phyloP scores from a whole-genome alignment of 345 rosid genomes.

The Psidium guajava region DNA sequence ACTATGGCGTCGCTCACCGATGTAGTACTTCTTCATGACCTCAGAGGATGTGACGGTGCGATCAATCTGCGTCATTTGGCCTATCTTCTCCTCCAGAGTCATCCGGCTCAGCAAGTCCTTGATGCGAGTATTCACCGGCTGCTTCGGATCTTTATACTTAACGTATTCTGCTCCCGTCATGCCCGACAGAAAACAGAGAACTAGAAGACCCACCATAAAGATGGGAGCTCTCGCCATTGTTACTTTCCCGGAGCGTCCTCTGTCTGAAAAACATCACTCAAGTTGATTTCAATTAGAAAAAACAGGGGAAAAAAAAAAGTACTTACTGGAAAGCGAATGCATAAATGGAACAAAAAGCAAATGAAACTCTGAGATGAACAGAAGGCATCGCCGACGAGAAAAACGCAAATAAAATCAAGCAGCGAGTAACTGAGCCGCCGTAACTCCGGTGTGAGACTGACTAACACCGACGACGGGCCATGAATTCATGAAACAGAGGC shows the following conservation, averaged over 20 bases:
- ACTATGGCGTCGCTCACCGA: constrained; percentile 24
- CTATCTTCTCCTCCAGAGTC: constrained; percentile 31
- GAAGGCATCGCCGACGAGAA: background rate
- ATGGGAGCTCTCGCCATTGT: constrained; percentile 19
- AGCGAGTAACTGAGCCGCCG: background rate
- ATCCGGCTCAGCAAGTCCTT: constrained; percentile 28
- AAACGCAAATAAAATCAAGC: background rate
- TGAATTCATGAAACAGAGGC: background rate
- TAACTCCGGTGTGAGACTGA: background rate
- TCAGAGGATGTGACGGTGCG: constrained; percentile 22
- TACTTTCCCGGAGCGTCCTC: background rate
- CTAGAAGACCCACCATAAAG: constrained; percentile 15
- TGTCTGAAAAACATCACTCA: background rate
- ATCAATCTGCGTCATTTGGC: constrained; percentile 56
- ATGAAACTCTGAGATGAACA: background rate
- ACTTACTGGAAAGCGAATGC: background rate
- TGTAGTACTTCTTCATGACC: constrained; percentile 56
- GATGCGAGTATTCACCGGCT: constrained; percentile 19
- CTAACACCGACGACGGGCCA: background rate
- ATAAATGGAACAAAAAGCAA: background rate
- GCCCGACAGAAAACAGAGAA: constrained; percentile 8
- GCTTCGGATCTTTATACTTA: constrained; percentile 36
- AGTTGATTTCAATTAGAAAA: background rate
- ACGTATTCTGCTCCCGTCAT: constrained; percentile 18
- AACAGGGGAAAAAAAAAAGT: background rate